These are phyloP conservation scores for Dichomitus squalens DNA, from an alignment of 1,284 basidiomycete species.

Conservation along the genomic window DNA sequence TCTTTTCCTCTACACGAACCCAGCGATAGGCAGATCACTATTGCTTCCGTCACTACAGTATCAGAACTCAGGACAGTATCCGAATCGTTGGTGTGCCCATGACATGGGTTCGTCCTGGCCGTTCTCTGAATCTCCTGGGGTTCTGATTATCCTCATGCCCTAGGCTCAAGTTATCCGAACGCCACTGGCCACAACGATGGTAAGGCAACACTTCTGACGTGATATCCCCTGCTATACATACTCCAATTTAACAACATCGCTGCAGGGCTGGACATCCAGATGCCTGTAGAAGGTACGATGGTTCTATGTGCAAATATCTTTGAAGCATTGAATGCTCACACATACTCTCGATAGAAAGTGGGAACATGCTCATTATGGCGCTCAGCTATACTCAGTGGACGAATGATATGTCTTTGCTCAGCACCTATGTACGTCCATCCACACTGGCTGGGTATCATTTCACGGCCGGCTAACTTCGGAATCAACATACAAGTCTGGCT, in stretches of 20 bases:
- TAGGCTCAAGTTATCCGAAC: slow-evolving; percentile 48
- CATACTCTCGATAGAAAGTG: slow-evolving; percentile 48
- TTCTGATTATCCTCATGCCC: not conserved
- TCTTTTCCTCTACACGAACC: slow-evolving; percentile 63
- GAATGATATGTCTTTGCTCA: slow-evolving; percentile 54
- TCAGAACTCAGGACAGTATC: slow-evolving; percentile 65
- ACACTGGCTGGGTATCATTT: not conserved
- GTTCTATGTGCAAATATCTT: not conserved
- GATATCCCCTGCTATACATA: not conserved
- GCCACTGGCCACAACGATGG: slow-evolving; percentile 63
- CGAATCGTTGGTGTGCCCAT: slow-evolving; percentile 63
- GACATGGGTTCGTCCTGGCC: slow-evolving; percentile 51
- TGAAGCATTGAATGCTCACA: not conserved
- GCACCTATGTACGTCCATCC: slow-evolving; percentile 47
- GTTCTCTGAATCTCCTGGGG: not conserved
- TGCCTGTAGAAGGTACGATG: slow-evolving; percentile 59
- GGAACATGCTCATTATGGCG: slow-evolving; percentile 78
- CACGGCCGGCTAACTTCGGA: slow-evolving; percentile 38
- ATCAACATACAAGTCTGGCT: too few relatives aligned
- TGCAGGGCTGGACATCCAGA: slow-evolving; percentile 56
- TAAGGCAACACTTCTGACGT: not conserved
- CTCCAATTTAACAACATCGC: too few relatives aligned
- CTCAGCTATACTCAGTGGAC: slow-evolving; percentile 67
- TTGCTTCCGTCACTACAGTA: slow-evolving; percentile 67
- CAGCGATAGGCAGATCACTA: slow-evolving; percentile 58